phyloP scores from a whole-genome alignment of 163 green algal genomes.

The Trebouxiophyceae sp. region DNA sequence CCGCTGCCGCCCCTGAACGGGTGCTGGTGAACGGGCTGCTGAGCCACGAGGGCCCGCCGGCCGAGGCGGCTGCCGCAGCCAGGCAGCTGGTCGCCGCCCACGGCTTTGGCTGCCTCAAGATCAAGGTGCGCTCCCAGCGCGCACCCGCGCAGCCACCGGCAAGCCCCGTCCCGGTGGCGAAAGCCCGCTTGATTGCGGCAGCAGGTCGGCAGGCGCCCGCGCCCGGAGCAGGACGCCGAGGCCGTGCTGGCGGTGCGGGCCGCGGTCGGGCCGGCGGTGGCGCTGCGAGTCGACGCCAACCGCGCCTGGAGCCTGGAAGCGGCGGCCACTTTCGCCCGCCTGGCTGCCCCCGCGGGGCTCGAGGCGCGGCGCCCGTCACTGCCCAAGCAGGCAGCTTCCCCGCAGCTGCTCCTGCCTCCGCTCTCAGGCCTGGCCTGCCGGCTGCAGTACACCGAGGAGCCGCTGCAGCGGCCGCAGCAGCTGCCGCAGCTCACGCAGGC shows the following conservation, averaged over 20 bases:
- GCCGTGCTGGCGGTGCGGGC: slow-evolving; percentile 53
- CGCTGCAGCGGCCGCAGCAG: slow-evolving; percentile 15
- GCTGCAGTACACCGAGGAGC: background rate
- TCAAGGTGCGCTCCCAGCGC: background rate
- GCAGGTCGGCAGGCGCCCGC: slow-evolving; percentile 40
- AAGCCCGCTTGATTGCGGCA: too few relatives aligned
- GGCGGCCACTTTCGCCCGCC: slow-evolving; percentile 40
- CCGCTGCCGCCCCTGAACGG: too few relatives aligned
- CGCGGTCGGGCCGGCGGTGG: slow-evolving; percentile 52
- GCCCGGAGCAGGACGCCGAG: slow-evolving; percentile 53
- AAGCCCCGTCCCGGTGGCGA: too few relatives aligned
- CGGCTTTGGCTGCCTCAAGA: background rate
- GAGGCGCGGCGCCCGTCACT: slow-evolving; percentile 13
- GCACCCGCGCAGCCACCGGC: too few relatives aligned
- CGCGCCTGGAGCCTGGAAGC: slow-evolving; percentile 65
- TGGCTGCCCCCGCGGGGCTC: slow-evolving; percentile 10
- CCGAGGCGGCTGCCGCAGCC: slow-evolving; percentile 17
- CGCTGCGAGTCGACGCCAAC: slow-evolving; percentile 85
- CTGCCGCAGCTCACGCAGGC: slow-evolving; percentile 1
- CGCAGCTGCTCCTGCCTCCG: background rate
- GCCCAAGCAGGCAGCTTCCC: too few relatives aligned
- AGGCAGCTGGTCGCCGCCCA: slow-evolving; percentile 24
- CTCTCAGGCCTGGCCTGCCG: background rate
- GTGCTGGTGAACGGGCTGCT: slow-evolving; percentile 45
- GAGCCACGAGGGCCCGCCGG: slow-evolving; percentile 14